These are phyloP conservation scores for Papiliotrema flavescens DNA, from an alignment of 1,284 basidiomycete species.

Conservation along the genomic window DNA sequence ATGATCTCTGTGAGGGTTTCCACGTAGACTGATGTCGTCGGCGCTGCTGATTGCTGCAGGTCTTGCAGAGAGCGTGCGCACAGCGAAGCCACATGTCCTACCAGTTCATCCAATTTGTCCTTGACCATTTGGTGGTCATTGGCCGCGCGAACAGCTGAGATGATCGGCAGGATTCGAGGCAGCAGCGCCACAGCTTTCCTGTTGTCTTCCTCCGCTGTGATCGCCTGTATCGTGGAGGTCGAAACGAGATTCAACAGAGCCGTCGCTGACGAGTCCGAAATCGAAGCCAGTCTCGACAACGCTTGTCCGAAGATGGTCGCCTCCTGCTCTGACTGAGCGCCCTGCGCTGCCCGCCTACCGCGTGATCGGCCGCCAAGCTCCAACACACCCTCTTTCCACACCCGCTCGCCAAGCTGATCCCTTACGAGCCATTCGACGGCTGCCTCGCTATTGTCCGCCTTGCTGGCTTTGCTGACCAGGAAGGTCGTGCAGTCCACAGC, in stretches of 20 bases:
- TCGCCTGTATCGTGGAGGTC: conserved; percentile 64
- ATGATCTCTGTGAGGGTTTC: neutral
- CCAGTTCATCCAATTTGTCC: neutral
- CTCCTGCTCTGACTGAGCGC: conserved; percentile 26
- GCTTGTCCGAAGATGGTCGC: conserved; percentile 30
- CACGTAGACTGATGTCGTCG: neutral
- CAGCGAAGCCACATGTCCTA: conserved; percentile 2
- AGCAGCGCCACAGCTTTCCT: conserved; percentile 10
- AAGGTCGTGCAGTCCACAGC: conserved; percentile 30
- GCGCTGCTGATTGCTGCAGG: neutral
- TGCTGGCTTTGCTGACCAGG: conserved; percentile 27
- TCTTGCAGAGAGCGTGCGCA: neutral
- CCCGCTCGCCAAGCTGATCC: conserved; percentile 29
- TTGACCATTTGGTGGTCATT: conserved; percentile 1
- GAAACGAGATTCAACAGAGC: conserved; percentile 61
- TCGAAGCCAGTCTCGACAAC: conserved; percentile 13
- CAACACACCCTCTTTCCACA: conserved; percentile 42
- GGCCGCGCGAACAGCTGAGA: conserved; percentile 9
- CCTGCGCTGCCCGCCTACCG: conserved; percentile 19
- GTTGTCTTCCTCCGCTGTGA: conserved; percentile 5
- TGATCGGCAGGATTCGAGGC: conserved; percentile 15
- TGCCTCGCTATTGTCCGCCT: conserved; percentile 11
- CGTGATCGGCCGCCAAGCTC: conserved; percentile 34
- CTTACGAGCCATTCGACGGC: conserved; percentile 32
- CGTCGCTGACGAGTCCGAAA: conserved; percentile 65